Percentiles rank a stretch among this genome's conserved stretches.
These are phyloP conservation scores for Aristolochia contorta DNA, from an alignment of 164 flowering plant species.

Conservation along the genomic window DNA sequence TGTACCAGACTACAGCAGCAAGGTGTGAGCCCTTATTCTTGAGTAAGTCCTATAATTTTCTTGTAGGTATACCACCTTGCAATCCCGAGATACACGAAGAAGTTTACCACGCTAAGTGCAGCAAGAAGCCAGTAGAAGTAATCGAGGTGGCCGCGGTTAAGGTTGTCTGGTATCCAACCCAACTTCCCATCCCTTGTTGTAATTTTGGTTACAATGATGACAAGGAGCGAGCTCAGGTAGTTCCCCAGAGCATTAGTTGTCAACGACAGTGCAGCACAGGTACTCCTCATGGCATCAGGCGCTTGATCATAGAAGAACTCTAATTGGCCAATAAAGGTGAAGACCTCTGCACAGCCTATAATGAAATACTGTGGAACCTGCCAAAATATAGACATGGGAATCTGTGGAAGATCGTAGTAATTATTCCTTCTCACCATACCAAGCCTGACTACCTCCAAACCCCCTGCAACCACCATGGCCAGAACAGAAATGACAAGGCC, in stretches of 20 bases:
- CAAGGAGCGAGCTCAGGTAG: constrained; percentile 33
- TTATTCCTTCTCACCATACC: constrained; percentile 16
- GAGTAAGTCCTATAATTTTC: constrained; percentile 14
- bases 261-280: constrained; percentile 37
- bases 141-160: constrained; percentile 39
- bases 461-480: constrained; percentile 28
- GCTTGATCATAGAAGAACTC: constrained; percentile 49
- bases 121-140: constrained; percentile 43
- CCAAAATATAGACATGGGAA: constrained; percentile 32
- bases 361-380: constrained; percentile 46
- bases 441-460: constrained; percentile 24
- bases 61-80: constrained; percentile 34
- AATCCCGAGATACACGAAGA: constrained; percentile 24
- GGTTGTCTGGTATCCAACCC: constrained; percentile 49
- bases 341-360: constrained; percentile 45
- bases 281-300: constrained; percentile 49
- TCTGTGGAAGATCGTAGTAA: constrained; percentile 19
- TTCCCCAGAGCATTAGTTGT: constrained; percentile 33
- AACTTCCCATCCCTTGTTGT: constrained; percentile 25
- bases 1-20: no score
- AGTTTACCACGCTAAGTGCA: constrained; percentile 25
- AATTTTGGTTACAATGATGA: constrained; percentile 22
- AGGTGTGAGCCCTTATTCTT: background rate
- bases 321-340: constrained; percentile 40
- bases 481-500: constrained; percentile 29